A percentile compares a stretch with the other conserved stretches of the same genome.
Evolutionary conservation across 148 eudicot species (phyloP).

Genomic region (Amaranthus palmeri): DNA sequence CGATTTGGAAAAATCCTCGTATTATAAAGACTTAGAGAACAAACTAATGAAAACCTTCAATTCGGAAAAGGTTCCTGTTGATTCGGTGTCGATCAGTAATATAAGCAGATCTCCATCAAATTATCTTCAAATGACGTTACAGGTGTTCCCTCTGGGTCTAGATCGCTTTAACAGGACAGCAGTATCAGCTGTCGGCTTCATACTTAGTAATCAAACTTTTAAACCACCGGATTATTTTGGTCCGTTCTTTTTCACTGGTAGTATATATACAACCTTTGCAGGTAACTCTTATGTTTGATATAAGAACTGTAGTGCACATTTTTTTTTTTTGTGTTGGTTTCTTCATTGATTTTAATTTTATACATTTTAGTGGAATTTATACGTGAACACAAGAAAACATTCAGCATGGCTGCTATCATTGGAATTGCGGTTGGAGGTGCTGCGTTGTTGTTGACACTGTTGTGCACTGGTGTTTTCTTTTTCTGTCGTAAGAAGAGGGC

Average conservation of each 20-base stretch:
- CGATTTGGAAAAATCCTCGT: constrained; percentile 30
- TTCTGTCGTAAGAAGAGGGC: constrained; percentile 38
- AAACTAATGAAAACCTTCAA: constrained; percentile 34
- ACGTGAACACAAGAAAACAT: constrained; percentile 21
- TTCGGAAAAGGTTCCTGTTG: constrained; percentile 33
- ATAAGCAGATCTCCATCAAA: constrained; percentile 27
- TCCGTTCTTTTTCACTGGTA: constrained; percentile 38
- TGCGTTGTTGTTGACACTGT: constrained; percentile 32
- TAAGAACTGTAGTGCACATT: background rate
- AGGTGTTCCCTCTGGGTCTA: constrained; percentile 41
- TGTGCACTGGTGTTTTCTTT: constrained; percentile 36
- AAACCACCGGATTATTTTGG: constrained; percentile 41
- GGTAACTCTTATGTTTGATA: constrained; percentile 25
- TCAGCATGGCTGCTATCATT: constrained; percentile 31
- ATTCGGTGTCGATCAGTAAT: constrained; percentile 51
- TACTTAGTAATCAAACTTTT: constrained; percentile 57
- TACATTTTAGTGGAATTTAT: constrained; percentile 19
- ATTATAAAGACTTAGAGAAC: constrained; percentile 30
- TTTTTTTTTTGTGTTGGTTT: background rate
- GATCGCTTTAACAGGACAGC: constrained; percentile 50
- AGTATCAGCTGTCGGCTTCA: constrained; percentile 37
- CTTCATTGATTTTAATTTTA: background rate
- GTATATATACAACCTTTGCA: constrained; percentile 32
- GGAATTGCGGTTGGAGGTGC: constrained; percentile 52
- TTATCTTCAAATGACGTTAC: constrained; percentile 39